Percentiles rank a stretch among this genome's conserved stretches.
These are phyloP conservation scores for Hyaloperonospora brassicae DNA, from an alignment of 352 stramenopile genomes.

Conservation along the genomic window DNA sequence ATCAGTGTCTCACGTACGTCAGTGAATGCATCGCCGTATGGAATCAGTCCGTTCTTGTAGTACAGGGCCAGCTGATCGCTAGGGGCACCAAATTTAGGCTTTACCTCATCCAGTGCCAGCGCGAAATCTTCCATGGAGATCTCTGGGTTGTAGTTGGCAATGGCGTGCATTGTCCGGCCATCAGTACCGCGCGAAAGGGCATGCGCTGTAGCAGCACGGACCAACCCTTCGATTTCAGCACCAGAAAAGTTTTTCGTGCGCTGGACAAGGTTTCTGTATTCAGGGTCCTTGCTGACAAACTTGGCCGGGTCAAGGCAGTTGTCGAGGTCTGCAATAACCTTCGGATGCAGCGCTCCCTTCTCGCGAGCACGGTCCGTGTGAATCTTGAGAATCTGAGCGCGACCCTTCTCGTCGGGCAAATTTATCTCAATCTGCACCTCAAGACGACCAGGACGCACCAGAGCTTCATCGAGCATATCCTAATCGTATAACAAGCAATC, in stretches of 20 bases:
- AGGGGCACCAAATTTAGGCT: constrained; percentile 95
- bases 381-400: constrained; percentile 97
- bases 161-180: constrained; percentile 77
- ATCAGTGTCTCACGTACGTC: constrained; percentile 88
- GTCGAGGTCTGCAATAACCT: constrained; percentile 71
- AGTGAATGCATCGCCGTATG: constrained; percentile 92
- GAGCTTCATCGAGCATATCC: constrained; percentile 92
- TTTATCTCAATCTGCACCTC: constrained; percentile 99
- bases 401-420: constrained; percentile 91
- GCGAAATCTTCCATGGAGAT: constrained; percentile 92
- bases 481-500: constrained; percentile 11
- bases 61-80: constrained; percentile 93
- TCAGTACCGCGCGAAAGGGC: constrained; percentile 76
- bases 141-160: constrained; percentile 68
- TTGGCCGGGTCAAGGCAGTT: constrained; percentile 64
- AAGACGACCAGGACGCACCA: constrained; percentile 96
- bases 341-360: constrained; percentile 61
- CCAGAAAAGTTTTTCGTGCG: constrained; percentile 99
- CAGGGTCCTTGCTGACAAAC: constrained; percentile 48
- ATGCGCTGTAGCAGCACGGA: constrained; percentile 89
- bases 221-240: constrained; percentile 96
- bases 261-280: constrained; percentile 88
- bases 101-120: constrained; percentile 91
- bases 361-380: constrained; percentile 88
- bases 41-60: constrained; percentile 94